Evolutionary conservation across 768 basidiomycete genomes (phyloP).

Genomic region (Russula emetica): DNA sequence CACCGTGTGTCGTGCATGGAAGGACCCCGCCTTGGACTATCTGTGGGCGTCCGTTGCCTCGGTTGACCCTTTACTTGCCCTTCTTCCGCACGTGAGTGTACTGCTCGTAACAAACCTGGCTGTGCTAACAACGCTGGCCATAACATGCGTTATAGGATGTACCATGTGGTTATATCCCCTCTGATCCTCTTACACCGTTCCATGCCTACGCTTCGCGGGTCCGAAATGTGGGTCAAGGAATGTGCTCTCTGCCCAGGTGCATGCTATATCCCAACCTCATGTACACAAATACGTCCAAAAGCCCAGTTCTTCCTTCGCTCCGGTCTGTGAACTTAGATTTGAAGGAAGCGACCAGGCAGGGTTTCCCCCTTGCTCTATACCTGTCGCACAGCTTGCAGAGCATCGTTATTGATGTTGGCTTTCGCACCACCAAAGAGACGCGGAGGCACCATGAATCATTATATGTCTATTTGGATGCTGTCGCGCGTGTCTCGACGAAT

Average conservation of each 20-base stretch:
- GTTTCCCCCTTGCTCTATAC: slow-evolving; percentile 21
- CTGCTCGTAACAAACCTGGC: neutral
- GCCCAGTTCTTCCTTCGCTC: slow-evolving; percentile 22
- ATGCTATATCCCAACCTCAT: slow-evolving; percentile 6
- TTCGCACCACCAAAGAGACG: slow-evolving; percentile 14
- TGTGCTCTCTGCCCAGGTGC: slow-evolving; percentile 4
- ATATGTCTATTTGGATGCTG: slow-evolving; percentile 18
- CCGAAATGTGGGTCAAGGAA: slow-evolving; percentile 21
- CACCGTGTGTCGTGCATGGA: slow-evolving; percentile 28
- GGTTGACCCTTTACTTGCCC: slow-evolving; percentile 26
- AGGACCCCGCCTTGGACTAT: slow-evolving; percentile 27
- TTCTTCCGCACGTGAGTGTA: slow-evolving; percentile 22
- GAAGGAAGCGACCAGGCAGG: slow-evolving; percentile 20
- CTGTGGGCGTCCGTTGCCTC: slow-evolving; percentile 26
- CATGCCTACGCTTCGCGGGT: slow-evolving; percentile 27
- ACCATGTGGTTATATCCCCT: neutral
- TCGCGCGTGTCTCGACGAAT: slow-evolving; percentile 21
- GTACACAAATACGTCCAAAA: neutral
- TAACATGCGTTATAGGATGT: slow-evolving; percentile 1
- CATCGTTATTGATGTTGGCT: slow-evolving; percentile 24
- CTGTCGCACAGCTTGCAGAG: slow-evolving; percentile 19
- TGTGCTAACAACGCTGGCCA: neutral
- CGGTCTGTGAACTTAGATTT: slow-evolving; percentile 17
- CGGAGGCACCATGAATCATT: slow-evolving; percentile 13
- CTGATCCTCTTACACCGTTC: slow-evolving; percentile 17